Evolutionary conservation across 202 grass and related monocot species (phyloP), one percentile per base, ranked within the genome.

Genomic region (Bolboschoenoplectus hybrid): DNA sequence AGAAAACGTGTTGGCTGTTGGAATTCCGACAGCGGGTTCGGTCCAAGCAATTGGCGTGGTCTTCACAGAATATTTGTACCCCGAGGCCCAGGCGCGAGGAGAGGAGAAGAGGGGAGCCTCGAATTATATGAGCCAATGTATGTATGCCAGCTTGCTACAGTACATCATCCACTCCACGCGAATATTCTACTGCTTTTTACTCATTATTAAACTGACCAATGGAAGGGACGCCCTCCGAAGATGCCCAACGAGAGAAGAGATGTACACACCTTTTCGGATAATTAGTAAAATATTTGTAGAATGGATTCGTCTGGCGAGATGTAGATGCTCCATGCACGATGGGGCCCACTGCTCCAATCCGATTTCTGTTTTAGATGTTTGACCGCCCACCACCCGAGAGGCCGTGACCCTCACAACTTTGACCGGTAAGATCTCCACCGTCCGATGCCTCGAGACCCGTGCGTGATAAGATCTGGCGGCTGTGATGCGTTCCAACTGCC

Each of bases 11-110:
- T 78, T 39, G 3, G 36, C 76, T 80, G 81, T 80, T 35, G 17
- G 47, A 8, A 0, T 6, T 0, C 2, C 0, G 11, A 34, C 49
- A 87, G 45, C 63, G 45, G 44, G 34, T 52, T 17, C 51, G 46
- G 76, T 87, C 85, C 74, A 82, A 87, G 81, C 73, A 34, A 84
- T 78, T 84, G 70, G 86, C 86, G 86, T 88, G 86, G 86, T 88
- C 86, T 88, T 88, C 81, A 60, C 81, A 88, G 86, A 88, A 88
- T 83, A 88, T 88, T 88, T 84, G 86, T 69, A 88, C 86, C 80
- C 81, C 70, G 70, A 88, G 86, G 81, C 47, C 19, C 85, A 84
- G 82, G 65, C 65, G 82, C 47, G 19, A 84, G 9, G 81, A 9
- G 5, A 56, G 43, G 44, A 66, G n/a, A 44, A 11, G 44, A 78